Conservation (phyloP, 1,284 basidiomycete species). For the Sparassis latifolia region DNA sequence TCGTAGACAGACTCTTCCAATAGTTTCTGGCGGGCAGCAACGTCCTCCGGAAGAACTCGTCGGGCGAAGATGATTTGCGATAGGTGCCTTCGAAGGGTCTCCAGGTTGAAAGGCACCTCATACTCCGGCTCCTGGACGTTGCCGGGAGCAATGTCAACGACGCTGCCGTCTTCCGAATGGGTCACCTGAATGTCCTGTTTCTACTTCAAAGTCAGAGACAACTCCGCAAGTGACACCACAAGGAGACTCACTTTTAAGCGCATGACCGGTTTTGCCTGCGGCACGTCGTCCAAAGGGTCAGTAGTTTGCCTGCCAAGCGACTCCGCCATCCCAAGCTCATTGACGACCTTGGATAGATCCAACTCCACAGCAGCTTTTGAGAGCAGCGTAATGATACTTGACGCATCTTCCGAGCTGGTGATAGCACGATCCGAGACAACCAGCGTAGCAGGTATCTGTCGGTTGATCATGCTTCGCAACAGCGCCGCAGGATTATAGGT, state of each 20-base stretch:
- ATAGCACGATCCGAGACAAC: constrained; percentile 57
- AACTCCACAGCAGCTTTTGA: constrained; percentile 54
- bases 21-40: constrained; percentile 71
- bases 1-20: constrained; percentile 84
- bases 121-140: constrained; percentile 10
- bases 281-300: constrained; percentile 45
- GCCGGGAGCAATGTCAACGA: constrained; percentile 16
- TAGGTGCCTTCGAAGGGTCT: constrained; percentile 63
- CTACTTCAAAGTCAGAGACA: neutral
- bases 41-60: constrained; percentile 56
- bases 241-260: constrained; percentile 22
- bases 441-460: constrained; percentile 42
- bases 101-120: constrained; percentile 67
- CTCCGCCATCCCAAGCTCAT: constrained; percentile 50
- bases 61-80: constrained; percentile 56
- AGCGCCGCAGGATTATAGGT: constrained; percentile 28
- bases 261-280: constrained; percentile 51
- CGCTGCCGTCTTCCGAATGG: constrained; percentile 13
- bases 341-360: constrained; percentile 43
- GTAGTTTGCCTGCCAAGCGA: constrained; percentile 33
- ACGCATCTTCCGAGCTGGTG: constrained; percentile 45
- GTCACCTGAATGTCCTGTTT: constrained; percentile 15
- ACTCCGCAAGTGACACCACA: neutral
- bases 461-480: constrained; percentile 42
- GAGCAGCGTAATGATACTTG: constrained; percentile 47